Percentiles rank a stretch among this genome's conserved stretches.
These are phyloP conservation scores for Suhomyces bolitotheri DNA, from an alignment of 1,139 yeast species.

Conservation along the genomic window DNA sequence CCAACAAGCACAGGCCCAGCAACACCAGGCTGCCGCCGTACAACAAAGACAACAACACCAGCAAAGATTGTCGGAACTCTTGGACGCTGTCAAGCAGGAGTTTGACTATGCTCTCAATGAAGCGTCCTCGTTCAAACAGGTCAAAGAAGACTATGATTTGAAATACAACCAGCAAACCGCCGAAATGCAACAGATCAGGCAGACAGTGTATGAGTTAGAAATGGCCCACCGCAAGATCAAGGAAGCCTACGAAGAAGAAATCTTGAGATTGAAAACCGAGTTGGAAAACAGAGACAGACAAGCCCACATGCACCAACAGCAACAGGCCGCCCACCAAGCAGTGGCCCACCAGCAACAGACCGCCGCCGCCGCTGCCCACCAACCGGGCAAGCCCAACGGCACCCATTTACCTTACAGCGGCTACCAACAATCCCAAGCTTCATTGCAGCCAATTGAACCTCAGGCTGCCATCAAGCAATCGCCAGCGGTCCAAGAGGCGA, in stretches of 20 bases:
- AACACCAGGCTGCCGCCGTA: conserved; percentile 16
- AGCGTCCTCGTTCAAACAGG: conserved; percentile 83
- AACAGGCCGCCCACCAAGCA: conserved; percentile 18
- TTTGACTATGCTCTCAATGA: conserved; percentile 85
- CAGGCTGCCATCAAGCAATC: conserved; percentile 14
- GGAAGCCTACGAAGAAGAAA: conserved; percentile 94
- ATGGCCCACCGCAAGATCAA: conserved; percentile 93
- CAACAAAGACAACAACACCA: conserved; percentile 49
- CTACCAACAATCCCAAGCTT: conserved; percentile 16
- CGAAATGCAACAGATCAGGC: conserved; percentile 93
- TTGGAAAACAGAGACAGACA: conserved; percentile 72
- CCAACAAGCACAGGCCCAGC: conserved; percentile 28
- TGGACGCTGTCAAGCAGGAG: conserved; percentile 91
- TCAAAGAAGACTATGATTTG: conserved; percentile 90
- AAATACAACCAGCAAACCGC: conserved; percentile 90
- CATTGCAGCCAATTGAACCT: conserved; percentile 7
- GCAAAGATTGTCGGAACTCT: conserved; percentile 67
- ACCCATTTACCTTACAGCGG: conserved; percentile 16
- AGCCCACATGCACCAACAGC: conserved; percentile 41
- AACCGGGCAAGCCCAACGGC: conserved; percentile 17
- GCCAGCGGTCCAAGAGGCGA: conserved; percentile 17
- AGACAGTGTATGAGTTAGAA: conserved; percentile 90
- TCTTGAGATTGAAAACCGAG: conserved; percentile 79
- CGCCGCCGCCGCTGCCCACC: conserved; percentile 14
- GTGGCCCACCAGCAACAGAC: conserved; percentile 27